Evolutionary conservation across 1,284 basidiomycete species (phyloP), one percentile per base, ranked within the genome.

Genomic region (Fistulina hepatica): DNA sequence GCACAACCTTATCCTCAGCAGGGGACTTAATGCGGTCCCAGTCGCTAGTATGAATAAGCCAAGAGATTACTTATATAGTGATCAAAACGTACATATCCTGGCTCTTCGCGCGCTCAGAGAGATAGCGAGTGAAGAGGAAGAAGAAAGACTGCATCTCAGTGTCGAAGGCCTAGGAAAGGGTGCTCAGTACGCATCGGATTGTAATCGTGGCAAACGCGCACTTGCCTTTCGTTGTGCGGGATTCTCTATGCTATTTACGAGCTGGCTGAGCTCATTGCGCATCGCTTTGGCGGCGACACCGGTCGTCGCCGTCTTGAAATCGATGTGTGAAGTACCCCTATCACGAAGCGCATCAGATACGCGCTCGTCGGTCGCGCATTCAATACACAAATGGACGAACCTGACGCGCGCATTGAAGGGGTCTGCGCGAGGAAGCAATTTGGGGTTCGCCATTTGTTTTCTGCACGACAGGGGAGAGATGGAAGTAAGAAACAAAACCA

Each of bases 61-160:
- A 40, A 39, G 33, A 44, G 33, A 26, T 42, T 42, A 48, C 25
- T 42, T 41, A 21, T 31, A 31, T 12, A 21, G 27, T 16, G 28
- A 24, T 30, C 21, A 42, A 42, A 40, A 42, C 34, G 32, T 58
- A 95, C 93, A 98, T 80, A 66, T 93, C 90, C 55, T 88, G 77
- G 54, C 79, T 88, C 70, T 95, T 86, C 39, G 95, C 94, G 51
- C 90, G 86, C 62, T 97, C 92, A 20, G 83, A 69, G 51, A 99
- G 81, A 67, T 94, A 99, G 48, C 95, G 88, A 57, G 92, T 97
- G 72, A 98, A 99, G 56, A 99, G 88, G 59, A 83, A 83, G 76
- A 97, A 98, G 73, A 98, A 99, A 44, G 85, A 82, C 56, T 94
- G 85, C 95, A 98, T 98, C 69, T 99, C 92, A 32, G 81, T 84